Evolutionary conservation across 371 early-diverging fungal genomes (phyloP).

Genomic region (Apophysomyces trapeziformis): DNA sequence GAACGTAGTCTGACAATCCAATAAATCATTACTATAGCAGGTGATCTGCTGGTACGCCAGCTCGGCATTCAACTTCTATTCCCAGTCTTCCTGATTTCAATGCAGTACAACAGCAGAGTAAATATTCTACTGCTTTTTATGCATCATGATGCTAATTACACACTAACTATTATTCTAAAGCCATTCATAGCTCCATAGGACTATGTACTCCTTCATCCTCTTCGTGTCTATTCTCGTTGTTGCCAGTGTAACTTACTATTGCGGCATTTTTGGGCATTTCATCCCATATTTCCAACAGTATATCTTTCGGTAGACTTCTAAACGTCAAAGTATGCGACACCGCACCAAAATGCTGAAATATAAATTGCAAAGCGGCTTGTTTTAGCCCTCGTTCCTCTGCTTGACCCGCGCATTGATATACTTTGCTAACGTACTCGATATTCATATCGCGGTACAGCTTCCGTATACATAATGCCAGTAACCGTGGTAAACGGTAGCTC

Average conservation of each 20-base stretch:
- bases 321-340: conserved; percentile 63
- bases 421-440: conserved; percentile 58
- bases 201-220: conserved; percentile 22
- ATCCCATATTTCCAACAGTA: conserved; percentile 69
- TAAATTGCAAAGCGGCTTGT: conserved; percentile 59
- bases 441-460: conserved; percentile 56
- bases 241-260: conserved; percentile 28
- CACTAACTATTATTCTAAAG: background rate
- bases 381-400: conserved; percentile 65
- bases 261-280: conserved; percentile 54
- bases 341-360: conserved; percentile 69
- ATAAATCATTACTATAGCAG: too few relatives aligned
- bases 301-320: conserved; percentile 55
- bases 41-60: too few relatives aligned
- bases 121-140: conserved; percentile 1
- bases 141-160: background rate
- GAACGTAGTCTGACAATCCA: too few relatives aligned
- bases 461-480: conserved; percentile 59
- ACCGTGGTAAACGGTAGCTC: conserved; percentile 60
- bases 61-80: too few relatives aligned
- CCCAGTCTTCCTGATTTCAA: too few relatives aligned
- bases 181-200: conserved; percentile 25
- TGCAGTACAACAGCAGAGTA: too few relatives aligned
- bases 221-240: conserved; percentile 12
- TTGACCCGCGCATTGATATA: conserved; percentile 62